Percentiles rank a stretch among this genome's conserved stretches.
These are phyloP conservation scores for Pseudopyricularia cyperi DNA, from an alignment of 2,329 filamentous ascomycete genomes.

Conservation along the genomic window DNA sequence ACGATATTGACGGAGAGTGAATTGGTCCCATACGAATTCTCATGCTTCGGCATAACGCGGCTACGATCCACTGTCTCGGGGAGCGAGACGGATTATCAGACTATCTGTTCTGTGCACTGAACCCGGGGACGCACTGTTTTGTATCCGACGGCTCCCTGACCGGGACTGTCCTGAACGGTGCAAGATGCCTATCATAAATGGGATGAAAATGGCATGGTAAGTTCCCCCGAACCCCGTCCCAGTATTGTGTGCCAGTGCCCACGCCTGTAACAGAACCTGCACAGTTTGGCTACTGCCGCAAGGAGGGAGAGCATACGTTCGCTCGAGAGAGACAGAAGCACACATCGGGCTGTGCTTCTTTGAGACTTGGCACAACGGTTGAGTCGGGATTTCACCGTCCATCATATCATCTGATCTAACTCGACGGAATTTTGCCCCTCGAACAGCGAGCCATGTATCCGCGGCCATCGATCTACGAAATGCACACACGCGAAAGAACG, in stretches of 20 bases:
- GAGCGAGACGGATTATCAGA: background rate
- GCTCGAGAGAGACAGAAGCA: too few relatives aligned
- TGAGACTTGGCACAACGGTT: background rate
- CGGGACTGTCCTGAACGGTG: background rate
- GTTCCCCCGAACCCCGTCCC: conserved; percentile 11
- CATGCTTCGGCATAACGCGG: background rate
- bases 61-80: background rate
- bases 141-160: background rate
- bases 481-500: conserved; percentile 57
- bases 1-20: background rate
- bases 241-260: background rate
- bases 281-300: background rate
- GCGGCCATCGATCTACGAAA: conserved; percentile 64
- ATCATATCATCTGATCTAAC: background rate
- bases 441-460: conserved; percentile 57
- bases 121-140: background rate
- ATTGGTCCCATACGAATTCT: background rate
- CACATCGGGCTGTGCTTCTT: background rate
- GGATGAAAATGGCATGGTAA: conserved; percentile 63
- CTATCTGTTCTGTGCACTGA: background rate
- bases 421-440: conserved; percentile 2
- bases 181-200: conserved; percentile 56
- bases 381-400: background rate
- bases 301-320: too few relatives aligned
- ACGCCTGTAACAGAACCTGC: background rate